Evolutionary conservation across 1,139 yeast species (phyloP).

Genomic region (Kodamaea suecica): DNA sequence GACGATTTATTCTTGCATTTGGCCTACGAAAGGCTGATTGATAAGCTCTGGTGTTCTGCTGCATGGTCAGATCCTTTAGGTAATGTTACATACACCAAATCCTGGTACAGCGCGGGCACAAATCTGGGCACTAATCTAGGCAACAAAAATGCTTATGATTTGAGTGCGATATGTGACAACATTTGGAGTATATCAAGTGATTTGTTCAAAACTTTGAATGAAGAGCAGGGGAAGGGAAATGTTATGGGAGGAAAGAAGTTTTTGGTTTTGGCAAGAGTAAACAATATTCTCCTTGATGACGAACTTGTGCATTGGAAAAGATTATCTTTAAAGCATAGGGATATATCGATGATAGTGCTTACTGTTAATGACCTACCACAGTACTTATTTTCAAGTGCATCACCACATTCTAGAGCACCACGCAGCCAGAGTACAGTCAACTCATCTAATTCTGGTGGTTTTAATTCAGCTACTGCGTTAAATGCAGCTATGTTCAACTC

Average conservation of each 20-base stretch:
- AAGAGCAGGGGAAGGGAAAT: slow-evolving; percentile 31
- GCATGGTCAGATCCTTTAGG: slow-evolving; percentile 92
- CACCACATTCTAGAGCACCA: slow-evolving; percentile 1
- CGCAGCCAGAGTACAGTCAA: background rate
- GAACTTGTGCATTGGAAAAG: slow-evolving; percentile 77
- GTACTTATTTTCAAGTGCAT: slow-evolving; percentile 33
- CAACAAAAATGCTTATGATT: slow-evolving; percentile 20
- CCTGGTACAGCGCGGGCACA: slow-evolving; percentile 47
- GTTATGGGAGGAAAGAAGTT: slow-evolving; percentile 54
- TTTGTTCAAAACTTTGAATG: slow-evolving; percentile 36
- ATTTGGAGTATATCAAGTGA: slow-evolving; percentile 38
- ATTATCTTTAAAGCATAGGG: slow-evolving; percentile 56
- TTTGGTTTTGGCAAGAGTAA: slow-evolving; percentile 64
- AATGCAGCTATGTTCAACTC: background rate
- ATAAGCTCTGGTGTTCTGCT: slow-evolving; percentile 79
- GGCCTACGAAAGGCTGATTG: slow-evolving; percentile 79
- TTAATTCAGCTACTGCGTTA: background rate
- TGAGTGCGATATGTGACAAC: slow-evolving; percentile 37
- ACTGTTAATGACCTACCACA: slow-evolving; percentile 68
- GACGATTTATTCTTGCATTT: slow-evolving; percentile 82
- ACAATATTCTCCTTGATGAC: slow-evolving; percentile 74
- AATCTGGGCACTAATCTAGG: slow-evolving; percentile 12
- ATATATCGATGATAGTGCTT: slow-evolving; percentile 66
- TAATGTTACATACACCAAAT: slow-evolving; percentile 54
- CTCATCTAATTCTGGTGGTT: background rate